Percentiles rank a stretch among this genome's conserved stretches.
These are phyloP conservation scores for Pseudocercospora pini-densiflorae DNA, from an alignment of 2,329 filamentous ascomycete genomes.

Conservation along the genomic window DNA sequence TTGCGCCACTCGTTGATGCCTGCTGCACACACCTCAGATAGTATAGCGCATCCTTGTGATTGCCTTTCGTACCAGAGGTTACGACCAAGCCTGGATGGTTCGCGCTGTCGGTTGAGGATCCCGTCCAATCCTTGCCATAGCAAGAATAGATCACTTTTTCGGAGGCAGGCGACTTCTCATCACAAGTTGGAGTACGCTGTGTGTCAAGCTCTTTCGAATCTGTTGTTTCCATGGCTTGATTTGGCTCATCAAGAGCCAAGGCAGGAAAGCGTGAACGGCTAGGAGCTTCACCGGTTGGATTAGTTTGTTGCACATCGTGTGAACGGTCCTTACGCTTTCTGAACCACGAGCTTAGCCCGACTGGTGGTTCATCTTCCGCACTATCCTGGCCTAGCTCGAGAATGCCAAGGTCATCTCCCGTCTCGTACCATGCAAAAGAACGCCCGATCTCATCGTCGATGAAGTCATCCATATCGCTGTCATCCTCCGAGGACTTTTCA, in stretches of 20 bases:
- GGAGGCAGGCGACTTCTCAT: background rate
- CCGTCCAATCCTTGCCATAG: background rate
- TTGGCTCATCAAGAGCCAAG: background rate
- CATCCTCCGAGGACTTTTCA: no score
- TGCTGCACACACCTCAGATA: background rate
- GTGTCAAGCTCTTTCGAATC: background rate
- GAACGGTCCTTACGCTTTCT: no score
- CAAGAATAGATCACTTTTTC: background rate
- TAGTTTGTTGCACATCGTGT: no score
- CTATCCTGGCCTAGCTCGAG: no score
- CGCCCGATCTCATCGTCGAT: no score
- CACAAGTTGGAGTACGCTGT: background rate
- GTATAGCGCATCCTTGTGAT: background rate
- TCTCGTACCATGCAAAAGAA: no score
- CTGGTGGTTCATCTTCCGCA: no score
- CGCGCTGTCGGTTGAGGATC: background rate
- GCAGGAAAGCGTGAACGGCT: slow-evolving; percentile 3
- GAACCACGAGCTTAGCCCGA: no score
- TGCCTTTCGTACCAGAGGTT: background rate
- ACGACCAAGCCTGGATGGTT: background rate
- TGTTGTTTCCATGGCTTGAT: background rate
- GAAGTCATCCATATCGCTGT: no score
- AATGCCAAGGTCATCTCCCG: no score
- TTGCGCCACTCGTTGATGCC: background rate
- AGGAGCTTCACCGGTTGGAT: no score